phyloP scores from a whole-genome alignment of 2,329 filamentous ascomycete genomes.

The Diaporthe amygdali region DNA sequence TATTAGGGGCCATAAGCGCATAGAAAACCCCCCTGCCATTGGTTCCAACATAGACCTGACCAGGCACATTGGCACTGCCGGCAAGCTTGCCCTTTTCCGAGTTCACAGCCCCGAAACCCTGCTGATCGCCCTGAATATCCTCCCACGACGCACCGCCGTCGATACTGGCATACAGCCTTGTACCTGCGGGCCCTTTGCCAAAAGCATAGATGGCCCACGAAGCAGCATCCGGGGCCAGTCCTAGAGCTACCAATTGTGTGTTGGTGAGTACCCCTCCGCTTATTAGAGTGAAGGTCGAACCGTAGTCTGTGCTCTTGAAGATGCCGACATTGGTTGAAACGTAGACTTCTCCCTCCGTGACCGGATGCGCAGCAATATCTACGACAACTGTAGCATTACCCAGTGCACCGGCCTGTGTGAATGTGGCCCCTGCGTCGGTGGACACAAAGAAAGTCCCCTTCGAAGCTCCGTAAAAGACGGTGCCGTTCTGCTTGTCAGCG shows the following conservation, averaged over 20 bases:
- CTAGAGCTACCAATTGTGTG: conserved; percentile 49
- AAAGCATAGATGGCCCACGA: conserved; percentile 54
- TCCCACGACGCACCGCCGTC: conserved; percentile 49
- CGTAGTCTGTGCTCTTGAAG: conserved; percentile 58
- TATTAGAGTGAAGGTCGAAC: conserved; percentile 48
- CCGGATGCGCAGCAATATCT: conserved; percentile 61
- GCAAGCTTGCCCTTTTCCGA: conserved; percentile 39
- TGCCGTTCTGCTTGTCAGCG: conserved; percentile 57
- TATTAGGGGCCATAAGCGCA: conserved; percentile 16
- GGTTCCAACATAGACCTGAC: conserved; percentile 53
- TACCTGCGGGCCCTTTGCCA: conserved; percentile 45
- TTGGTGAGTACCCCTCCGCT: conserved; percentile 38
- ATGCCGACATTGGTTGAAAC: conserved; percentile 60
- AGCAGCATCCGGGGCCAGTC: conserved; percentile 39
- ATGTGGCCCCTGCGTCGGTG: conserved; percentile 50
- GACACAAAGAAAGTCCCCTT: conserved; percentile 55
- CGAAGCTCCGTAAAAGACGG: conserved; percentile 54
- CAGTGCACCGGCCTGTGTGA: conserved; percentile 43
- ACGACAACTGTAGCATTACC: conserved; percentile 52
- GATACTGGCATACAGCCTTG: conserved; percentile 49
- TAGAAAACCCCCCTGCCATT: conserved; percentile 53
- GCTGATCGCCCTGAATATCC: conserved; percentile 48
- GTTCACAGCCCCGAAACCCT: conserved; percentile 49
- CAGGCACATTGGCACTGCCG: conserved; percentile 50
- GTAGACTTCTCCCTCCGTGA: conserved; percentile 63